Evolutionary conservation across 208 protist genomes (phyloP), one percentile per base, ranked within the genome.

Genomic region (Borovskyia barvae): DNA sequence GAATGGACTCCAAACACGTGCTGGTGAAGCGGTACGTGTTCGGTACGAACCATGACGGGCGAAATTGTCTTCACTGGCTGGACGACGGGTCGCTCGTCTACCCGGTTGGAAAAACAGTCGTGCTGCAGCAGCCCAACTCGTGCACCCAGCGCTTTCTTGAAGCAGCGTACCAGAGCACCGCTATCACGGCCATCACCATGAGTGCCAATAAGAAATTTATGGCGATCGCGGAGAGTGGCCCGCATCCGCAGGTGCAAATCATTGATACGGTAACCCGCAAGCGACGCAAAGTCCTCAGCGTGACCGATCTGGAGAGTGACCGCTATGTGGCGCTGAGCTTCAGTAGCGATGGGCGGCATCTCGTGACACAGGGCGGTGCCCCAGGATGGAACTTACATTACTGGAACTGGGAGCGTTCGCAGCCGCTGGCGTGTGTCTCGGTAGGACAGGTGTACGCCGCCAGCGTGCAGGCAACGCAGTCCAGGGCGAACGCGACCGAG

Each of bases 201-300:
- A 92, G 81, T 35, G 80, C 87, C 2, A 98, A 98, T 65, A 89
- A 92, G 35, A 97, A 97, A 64, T 98, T 94, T 49, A 77, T 97
- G 25, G 97, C 97, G 37, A 79, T 98, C 28, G 94, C 95, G 7
- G 95, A 98, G 70, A 70, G 75, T 20, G 87, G 82, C 15, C 45
- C 77, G 9, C 35, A 65, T 32, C 80, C 86, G 11, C 75, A 85
- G 56, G 85, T 97, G 30, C 82, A 92, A 61, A 84, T 97, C 52
- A 91, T 93, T 49, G 88, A 97, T 55, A 90, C 87, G 20, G 72
- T 85, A 35, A 90, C 87, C 1, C 82, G 84, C 17, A 97, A 93
- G 61, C 82, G 87, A 2, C 85, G 90, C 14, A 95, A 94, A 59
- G 66, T 89, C 22, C 72, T 97, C 36, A 92, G 68, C 48, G 75